Base-by-base conservation (phyloP, 805 yeast genomes). In the Spathaspora gorwiae region DNA sequence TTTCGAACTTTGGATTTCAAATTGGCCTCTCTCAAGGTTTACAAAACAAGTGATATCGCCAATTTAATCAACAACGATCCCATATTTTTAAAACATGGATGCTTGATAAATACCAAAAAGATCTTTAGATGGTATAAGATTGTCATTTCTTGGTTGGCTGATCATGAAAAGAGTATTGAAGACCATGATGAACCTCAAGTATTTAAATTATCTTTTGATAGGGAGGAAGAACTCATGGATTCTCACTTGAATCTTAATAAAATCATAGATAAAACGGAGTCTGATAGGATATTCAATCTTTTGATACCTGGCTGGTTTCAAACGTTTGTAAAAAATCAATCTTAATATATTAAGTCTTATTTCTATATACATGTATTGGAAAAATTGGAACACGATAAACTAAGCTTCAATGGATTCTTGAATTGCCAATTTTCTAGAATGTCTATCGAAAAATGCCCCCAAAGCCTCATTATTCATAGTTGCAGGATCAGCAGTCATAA, bases 341-440 rank as follows among this genome's bases (percentile, higher is more conserved):
- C 10, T 15, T 39, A 38, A 38, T 39, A 29, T 39, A 39, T 39
- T 39, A 30, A 27, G 9, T 33, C 30, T 29, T 36, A 26, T 26
- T 26, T 26, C 43, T 42, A 40, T 38, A 24, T 45, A 41, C 43
- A 45, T 31, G 37, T n/a, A 32, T 29, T 9, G 32, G 32, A 35
- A 13, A n/a, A 32, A 5, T 32, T 32, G 45, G 7, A 26, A 27
- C 29, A 36, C 27, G 11, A 27, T 24, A 35, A n/a, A 3, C 43
- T 53, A 57, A 36, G 56, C 63, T 9, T 55, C 41, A 42, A 87
- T 80, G 48, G 84, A 84, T 48, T 89, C 96, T 57, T 86, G 75
- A 54, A 90, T 73, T 48, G 81, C 81, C 54, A 90, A 67, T 56
- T 80, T 78, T 65, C 96, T 80, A 8, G 96, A 88, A 59, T 90